These are phyloP conservation scores for Coffea humblotiana DNA, from an alignment of 305 asterid genomes.

Conservation along the genomic window DNA sequence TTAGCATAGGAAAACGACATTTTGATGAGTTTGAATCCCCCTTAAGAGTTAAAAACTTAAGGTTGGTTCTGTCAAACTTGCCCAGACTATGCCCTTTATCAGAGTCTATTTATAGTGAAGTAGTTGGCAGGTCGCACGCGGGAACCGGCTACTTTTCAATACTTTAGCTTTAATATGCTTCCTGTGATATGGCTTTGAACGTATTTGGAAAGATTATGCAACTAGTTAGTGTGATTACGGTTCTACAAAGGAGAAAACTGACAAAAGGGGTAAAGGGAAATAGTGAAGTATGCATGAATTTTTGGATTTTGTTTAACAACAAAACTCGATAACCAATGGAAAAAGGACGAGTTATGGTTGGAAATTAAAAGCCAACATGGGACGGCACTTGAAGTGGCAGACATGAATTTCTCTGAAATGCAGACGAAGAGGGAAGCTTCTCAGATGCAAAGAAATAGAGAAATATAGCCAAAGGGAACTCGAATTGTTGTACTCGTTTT, in stretches of 20 bases:
- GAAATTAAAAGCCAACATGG: slow-evolving; percentile 8
- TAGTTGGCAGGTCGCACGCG: slow-evolving; percentile 29
- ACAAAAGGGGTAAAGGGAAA: slow-evolving; percentile 3
- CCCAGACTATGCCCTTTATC: slow-evolving; percentile 17
- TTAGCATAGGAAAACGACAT: slow-evolving; percentile 55
- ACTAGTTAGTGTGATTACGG: slow-evolving; percentile 25
- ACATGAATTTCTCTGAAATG: slow-evolving; percentile 24
- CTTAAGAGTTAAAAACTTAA: neutral
- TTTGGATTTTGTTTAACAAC: slow-evolving; percentile 10
- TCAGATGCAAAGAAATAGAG: slow-evolving; percentile 20
- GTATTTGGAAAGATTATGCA: slow-evolving; percentile 39
- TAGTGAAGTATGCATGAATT: neutral
- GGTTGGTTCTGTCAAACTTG: slow-evolving; percentile 8
- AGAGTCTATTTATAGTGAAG: slow-evolving; percentile 39
- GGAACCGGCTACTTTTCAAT: slow-evolving; percentile 25
- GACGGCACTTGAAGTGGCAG: slow-evolving; percentile 39
- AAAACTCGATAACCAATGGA: neutral
- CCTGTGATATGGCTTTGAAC: slow-evolving; percentile 34
- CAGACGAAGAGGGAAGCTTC: slow-evolving; percentile 21
- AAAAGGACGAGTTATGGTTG: slow-evolving; percentile 8
- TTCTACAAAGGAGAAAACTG: neutral
- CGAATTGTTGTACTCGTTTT: slow-evolving; percentile 22
- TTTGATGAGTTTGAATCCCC: neutral
- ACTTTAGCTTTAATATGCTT: slow-evolving; percentile 38
- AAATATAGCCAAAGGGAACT: slow-evolving; percentile 12